phyloP scores from a whole-genome alignment of 768 basidiomycete species.

The Russula sp. region DNA sequence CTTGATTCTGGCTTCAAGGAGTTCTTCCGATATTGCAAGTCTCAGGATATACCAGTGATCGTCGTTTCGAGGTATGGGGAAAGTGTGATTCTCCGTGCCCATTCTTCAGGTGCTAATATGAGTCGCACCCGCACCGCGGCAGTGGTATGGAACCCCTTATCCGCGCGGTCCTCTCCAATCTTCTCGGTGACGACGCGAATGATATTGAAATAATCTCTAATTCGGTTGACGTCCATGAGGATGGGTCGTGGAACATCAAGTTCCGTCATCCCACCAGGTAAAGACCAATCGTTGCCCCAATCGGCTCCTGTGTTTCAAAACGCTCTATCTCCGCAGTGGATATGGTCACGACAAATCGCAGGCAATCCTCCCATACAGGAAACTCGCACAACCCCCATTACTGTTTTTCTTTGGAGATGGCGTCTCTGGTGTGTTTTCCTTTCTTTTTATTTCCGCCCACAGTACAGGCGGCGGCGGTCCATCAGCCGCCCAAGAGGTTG shows the following conservation, averaged over 20 bases:
- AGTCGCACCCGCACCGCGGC: constrained; percentile 1
- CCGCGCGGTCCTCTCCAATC: constrained; percentile 81
- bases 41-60: constrained; percentile 77
- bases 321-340: constrained; percentile 45
- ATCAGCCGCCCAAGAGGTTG: background rate
- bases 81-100: background rate
- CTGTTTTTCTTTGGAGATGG: constrained; percentile 99
- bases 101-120: constrained; percentile 2
- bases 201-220: constrained; percentile 94
- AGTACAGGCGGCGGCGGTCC: background rate
- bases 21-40: constrained; percentile 83
- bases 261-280: constrained; percentile 88
- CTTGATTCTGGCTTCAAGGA: constrained; percentile 87
- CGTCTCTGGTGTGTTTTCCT: constrained; percentile 67
- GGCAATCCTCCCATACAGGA: constrained; percentile 88
- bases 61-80: constrained; percentile 80
- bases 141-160: constrained; percentile 96
- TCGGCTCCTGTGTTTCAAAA: constrained; percentile 1
- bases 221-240: constrained; percentile 63
- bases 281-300: background rate
- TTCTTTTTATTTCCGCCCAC: background rate
- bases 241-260: constrained; percentile 76
- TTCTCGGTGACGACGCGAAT: constrained; percentile 69
- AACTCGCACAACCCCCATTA: constrained; percentile 63
- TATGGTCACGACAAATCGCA: constrained; percentile 97